phyloP scores from a whole-genome alignment of 1,284 basidiomycete species.

The Moesziomyces sp. region DNA sequence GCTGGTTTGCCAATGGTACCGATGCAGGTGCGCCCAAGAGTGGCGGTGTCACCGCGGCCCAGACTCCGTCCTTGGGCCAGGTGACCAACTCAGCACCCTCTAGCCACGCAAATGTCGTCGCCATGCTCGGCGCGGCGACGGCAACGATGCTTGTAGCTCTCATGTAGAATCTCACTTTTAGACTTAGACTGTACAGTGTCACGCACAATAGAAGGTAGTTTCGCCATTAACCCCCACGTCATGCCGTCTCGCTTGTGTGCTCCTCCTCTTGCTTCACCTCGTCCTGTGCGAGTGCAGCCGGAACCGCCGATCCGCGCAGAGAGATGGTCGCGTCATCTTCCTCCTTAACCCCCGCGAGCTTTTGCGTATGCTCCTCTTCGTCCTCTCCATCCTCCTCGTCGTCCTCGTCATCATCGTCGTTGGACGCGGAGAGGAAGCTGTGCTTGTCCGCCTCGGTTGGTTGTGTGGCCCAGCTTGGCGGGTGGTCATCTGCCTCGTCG shows the following conservation, averaged over 20 bases:
- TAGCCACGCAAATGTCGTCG: background rate
- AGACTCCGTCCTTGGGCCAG: constrained; percentile 12
- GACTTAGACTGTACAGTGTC: too few species aligned
- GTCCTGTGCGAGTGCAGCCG: constrained; percentile 1
- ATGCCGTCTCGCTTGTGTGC: too few species aligned
- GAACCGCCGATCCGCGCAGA: constrained; percentile 13
- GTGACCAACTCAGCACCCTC: background rate
- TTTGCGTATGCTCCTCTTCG: constrained; percentile 15
- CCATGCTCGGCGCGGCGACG: background rate
- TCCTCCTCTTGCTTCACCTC: too few species aligned
- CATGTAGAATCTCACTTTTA: too few species aligned
- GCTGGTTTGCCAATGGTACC: constrained; percentile 41
- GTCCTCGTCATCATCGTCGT: constrained; percentile 7
- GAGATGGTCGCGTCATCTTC: constrained; percentile 41
- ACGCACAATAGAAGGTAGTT: too few species aligned
- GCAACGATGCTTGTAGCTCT: too few species aligned
- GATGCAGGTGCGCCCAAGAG: constrained; percentile 22
- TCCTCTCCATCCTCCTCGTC: constrained; percentile 18
- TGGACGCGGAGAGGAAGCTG: background rate
- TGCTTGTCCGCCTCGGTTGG: constrained; percentile 2
- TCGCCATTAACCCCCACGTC: too few species aligned
- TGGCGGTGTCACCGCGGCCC: constrained; percentile 15
- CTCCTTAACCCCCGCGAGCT: constrained; percentile 10
- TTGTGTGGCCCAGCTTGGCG: constrained; percentile 20
- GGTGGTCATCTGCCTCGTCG: constrained; percentile 34